These are phyloP conservation scores for Brassica rapa DNA, from an alignment of 345 rosid species.

Conservation along the genomic window DNA sequence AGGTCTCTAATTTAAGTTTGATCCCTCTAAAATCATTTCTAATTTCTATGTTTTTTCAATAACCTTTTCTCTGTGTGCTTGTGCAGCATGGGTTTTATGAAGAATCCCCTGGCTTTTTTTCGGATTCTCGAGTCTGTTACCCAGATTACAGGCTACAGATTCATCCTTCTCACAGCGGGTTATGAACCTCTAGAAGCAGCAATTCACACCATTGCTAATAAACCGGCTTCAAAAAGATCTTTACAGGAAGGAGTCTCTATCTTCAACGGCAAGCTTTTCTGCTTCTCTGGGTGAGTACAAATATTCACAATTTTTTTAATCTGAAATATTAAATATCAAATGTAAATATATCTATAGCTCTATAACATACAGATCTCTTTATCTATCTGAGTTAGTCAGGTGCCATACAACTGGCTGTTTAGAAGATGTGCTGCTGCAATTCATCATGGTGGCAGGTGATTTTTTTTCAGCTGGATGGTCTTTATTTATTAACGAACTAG, in stretches of 20 bases:
- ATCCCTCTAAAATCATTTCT: too few relatives aligned
- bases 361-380: neutral
- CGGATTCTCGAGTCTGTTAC: constrained; percentile 53
- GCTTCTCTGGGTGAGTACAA: constrained; percentile 60
- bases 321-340: neutral
- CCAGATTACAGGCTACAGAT: constrained; percentile 49
- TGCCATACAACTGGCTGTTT: constrained; percentile 76
- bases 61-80: neutral
- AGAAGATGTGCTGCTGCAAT: constrained; percentile 69
- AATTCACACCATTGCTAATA: constrained; percentile 37
- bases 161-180: constrained; percentile 60
- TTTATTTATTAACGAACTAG: constrained; percentile 25
- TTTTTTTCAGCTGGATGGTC: neutral
- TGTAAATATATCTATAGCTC: neutral
- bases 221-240: constrained; percentile 24
- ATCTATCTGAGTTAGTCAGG: constrained; percentile 47
- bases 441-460: constrained; percentile 97
- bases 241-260: constrained; percentile 48
- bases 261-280: constrained; percentile 53
- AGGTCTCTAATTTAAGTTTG: too few relatives aligned
- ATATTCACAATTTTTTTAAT: neutral
- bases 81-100: constrained; percentile 67
- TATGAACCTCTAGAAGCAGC: constrained; percentile 61
- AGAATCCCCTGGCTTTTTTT: constrained; percentile 58
- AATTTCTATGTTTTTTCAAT: neutral